Percentiles rank a stretch among this genome's conserved stretches.
Conservation (phyloP, 208 protist genomes). For the Leishmania arabica region DNA sequence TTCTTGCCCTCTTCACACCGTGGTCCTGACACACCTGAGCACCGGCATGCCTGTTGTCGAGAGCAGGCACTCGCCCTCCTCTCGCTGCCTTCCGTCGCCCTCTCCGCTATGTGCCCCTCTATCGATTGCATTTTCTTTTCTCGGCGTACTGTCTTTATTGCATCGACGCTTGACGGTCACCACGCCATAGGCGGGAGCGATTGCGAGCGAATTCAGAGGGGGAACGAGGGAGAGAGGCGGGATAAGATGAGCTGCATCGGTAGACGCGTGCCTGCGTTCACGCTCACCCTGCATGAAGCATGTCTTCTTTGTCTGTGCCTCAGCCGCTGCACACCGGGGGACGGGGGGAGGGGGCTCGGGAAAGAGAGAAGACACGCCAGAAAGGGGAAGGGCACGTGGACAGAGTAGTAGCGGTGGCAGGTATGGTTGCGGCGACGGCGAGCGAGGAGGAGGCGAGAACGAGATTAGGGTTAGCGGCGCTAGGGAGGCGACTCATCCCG, state of each 20-base stretch:
- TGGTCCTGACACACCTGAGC: neutral
- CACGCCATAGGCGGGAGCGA: neutral
- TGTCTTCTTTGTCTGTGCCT: neutral
- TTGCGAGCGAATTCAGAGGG: neutral
- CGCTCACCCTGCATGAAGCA: neutral
- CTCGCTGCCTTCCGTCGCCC: neutral
- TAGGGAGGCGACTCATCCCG: neutral
- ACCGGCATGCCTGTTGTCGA: neutral
- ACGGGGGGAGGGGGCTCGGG: neutral
- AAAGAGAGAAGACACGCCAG: neutral
- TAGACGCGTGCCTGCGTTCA: neutral
- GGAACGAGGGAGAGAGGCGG: neutral
- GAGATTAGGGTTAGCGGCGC: neutral
- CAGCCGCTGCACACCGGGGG: neutral
- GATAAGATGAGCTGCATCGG: neutral
- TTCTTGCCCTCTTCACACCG: neutral
- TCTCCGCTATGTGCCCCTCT: neutral
- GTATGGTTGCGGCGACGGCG: neutral
- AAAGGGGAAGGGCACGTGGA: neutral
- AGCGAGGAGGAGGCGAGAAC: neutral
- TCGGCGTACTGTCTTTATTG: neutral
- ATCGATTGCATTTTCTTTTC: neutral
- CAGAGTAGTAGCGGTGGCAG: neutral
- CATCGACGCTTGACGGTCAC: neutral
- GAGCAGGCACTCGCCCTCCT: neutral